Conservation (phyloP, 2,329 filamentous ascomycete genomes). For the Verticillium zaregamsianum region DNA sequence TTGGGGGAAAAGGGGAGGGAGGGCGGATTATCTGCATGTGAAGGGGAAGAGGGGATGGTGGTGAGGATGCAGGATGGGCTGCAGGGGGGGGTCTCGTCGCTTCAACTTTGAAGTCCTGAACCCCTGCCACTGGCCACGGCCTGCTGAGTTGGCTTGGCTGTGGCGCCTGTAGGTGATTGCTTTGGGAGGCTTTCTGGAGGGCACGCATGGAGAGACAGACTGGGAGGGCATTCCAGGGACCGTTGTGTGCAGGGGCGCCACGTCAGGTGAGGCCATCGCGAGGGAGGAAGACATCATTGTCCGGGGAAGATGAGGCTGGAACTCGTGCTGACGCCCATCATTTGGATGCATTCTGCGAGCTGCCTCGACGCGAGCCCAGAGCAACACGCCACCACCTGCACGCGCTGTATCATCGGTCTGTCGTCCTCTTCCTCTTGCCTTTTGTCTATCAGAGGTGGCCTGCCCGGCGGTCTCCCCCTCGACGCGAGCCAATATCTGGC, state of each 20-base stretch:
- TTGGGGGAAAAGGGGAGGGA: neutral
- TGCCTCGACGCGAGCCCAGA: neutral
- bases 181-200: neutral
- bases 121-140: no score
- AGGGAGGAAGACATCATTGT: neutral
- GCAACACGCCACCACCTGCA: neutral
- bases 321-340: neutral
- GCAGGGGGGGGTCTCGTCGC: neutral
- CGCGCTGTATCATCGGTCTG: neutral
- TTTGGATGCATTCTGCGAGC: neutral
- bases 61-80: neutral
- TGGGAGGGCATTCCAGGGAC: neutral
- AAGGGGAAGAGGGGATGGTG: neutral
- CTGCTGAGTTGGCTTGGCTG: neutral
- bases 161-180: neutral
- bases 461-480: neutral
- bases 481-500: neutral
- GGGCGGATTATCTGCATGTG: neutral
- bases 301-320: neutral
- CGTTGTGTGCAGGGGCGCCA: neutral
- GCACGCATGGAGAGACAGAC: neutral
- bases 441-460: no score
- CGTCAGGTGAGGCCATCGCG: neutral
- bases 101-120: no score
- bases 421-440: no score